Evolutionary conservation across 2,329 filamentous ascomycete genomes (phyloP).

Genomic region (Alternaria hordeiaustralica): DNA sequence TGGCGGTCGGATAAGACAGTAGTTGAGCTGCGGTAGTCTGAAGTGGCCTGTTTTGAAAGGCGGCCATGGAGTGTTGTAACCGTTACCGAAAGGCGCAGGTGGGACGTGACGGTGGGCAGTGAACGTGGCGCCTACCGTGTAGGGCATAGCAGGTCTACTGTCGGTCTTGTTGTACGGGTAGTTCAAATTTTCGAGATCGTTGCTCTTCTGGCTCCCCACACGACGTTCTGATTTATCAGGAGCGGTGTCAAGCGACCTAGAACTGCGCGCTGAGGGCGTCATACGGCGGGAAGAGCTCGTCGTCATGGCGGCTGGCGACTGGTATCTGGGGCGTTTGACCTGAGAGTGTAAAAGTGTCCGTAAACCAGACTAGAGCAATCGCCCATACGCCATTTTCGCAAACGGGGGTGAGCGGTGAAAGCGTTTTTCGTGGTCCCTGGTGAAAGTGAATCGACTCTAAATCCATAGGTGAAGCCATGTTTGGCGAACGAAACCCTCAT

Average conservation of each 20-base stretch:
- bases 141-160: slow-evolving; percentile 2
- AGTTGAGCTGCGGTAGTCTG: slow-evolving; percentile 1
- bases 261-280: not conserved
- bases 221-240: not conserved
- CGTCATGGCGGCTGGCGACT: not conserved
- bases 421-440: not conserved
- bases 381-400: not conserved
- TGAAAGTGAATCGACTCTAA: not conserved
- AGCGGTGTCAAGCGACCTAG: not conserved
- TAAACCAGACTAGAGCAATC: not conserved
- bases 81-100: slow-evolving; percentile 3
- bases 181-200: not conserved
- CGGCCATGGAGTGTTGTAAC: not conserved
- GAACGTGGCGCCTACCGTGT: slow-evolving; percentile 2
- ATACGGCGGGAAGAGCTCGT: not conserved
- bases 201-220: not conserved
- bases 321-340: not conserved
- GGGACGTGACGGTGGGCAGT: slow-evolving; percentile 1
- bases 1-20: not conserved
- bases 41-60: not conserved
- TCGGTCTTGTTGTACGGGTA: not conserved
- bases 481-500: not conserved
- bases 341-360: not conserved
- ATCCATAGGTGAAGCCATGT: not conserved
- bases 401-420: not conserved